phyloP scores from a whole-genome alignment of 257 asterid genomes.

The Coffea canephora region DNA sequence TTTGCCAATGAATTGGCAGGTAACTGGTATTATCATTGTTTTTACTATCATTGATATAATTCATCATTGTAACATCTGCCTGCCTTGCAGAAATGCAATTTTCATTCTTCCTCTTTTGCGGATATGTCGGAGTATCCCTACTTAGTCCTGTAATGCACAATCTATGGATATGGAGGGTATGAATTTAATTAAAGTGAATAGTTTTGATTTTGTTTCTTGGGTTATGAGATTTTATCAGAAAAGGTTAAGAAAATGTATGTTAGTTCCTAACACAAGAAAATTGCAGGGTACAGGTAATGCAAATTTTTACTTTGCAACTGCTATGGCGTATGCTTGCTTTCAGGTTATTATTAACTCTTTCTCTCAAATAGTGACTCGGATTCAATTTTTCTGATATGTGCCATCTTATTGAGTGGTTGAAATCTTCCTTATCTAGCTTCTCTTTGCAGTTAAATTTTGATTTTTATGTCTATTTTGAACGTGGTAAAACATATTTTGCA shows the following conservation, averaged over 20 bases:
- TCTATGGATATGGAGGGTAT: slow-evolving; percentile 99
- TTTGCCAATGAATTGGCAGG: slow-evolving; percentile 90
- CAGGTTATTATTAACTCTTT: slow-evolving; percentile 54
- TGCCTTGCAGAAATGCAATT: slow-evolving; percentile 74
- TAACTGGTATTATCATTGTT: slow-evolving; percentile 16
- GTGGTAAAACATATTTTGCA: not conserved
- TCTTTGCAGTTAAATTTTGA: not conserved
- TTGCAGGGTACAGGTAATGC: slow-evolving; percentile 99
- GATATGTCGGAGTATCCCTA: slow-evolving; percentile 84
- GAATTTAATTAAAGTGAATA: slow-evolving; percentile 25
- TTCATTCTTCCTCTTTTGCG: slow-evolving; percentile 88
- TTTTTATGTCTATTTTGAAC: not conserved
- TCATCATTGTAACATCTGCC: slow-evolving; percentile 6
- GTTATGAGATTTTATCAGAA: not conserved
- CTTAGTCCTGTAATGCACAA: slow-evolving; percentile 98
- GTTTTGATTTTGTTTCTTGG: slow-evolving; percentile 9
- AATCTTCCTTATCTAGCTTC: not conserved
- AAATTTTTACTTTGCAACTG: slow-evolving; percentile 94
- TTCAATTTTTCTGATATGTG: slow-evolving; percentile 9
- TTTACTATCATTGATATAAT: not conserved
- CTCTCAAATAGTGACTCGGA: not conserved
- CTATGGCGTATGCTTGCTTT: slow-evolving; percentile 89
- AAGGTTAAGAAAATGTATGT: not conserved
- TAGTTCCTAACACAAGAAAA: slow-evolving; percentile 11
- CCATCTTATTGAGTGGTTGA: not conserved